These are phyloP conservation scores for Ogataea haglerorum DNA, from an alignment of 805 yeast species.

Conservation along the genomic window DNA sequence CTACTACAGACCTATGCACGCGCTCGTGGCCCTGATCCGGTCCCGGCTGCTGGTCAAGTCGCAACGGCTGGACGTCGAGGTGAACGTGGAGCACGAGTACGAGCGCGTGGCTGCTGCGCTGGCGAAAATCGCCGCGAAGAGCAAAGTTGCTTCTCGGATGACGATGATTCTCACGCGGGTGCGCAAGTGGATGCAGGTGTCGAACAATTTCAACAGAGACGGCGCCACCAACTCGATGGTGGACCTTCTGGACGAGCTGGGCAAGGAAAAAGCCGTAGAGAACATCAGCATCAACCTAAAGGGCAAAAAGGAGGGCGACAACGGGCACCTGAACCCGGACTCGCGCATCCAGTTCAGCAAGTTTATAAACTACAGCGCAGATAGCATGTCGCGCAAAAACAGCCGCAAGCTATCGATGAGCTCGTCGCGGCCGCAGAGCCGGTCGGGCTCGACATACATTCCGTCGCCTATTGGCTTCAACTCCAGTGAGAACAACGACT, in stretches of 20 bases:
- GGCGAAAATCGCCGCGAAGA: conserved; percentile 20
- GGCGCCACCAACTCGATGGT: conserved; percentile 58
- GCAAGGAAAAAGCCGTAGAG: conserved; percentile 45
- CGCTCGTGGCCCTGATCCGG: conserved; percentile 45
- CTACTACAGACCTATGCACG: conserved; percentile 52
- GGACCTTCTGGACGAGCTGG: conserved; percentile 50
- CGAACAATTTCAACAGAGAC: conserved; percentile 36
- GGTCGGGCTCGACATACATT: conserved; percentile 18
- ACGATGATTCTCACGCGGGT: conserved; percentile 33
- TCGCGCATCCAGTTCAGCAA: conserved; percentile 30
- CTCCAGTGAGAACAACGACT: neutral
- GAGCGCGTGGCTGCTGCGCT: conserved; percentile 28
- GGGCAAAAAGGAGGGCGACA: conserved; percentile 27
- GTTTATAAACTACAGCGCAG: conserved; percentile 27
- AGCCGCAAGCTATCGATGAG: neutral
- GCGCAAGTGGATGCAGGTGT: conserved; percentile 39
- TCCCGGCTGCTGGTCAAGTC: conserved; percentile 45
- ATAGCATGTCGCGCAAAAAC: conserved; percentile 13
- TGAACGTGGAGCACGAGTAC: conserved; percentile 33
- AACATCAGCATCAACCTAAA: conserved; percentile 25
- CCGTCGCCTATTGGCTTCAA: conserved; percentile 34
- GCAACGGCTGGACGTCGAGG: conserved; percentile 34
- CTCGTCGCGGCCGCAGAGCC: neutral
- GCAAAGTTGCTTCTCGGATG: conserved; percentile 36
- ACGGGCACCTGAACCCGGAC: conserved; percentile 25